Percentiles rank a stretch among this genome's conserved stretches.
These are phyloP conservation scores for Colletotrichum somersetense DNA, from an alignment of 2,329 filamentous ascomycete species.

Conservation along the genomic window DNA sequence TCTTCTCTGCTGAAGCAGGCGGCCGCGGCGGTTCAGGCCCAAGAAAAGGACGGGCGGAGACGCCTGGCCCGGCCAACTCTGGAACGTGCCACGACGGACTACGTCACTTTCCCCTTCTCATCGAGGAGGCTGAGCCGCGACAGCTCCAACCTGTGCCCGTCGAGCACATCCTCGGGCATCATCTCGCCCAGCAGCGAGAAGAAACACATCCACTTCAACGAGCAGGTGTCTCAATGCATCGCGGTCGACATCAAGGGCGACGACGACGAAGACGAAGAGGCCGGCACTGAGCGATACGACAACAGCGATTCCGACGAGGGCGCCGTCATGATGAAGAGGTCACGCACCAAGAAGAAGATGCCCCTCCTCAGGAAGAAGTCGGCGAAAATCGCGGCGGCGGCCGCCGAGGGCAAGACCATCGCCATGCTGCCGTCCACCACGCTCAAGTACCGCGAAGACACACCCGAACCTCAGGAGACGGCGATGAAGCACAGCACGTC, in stretches of 20 bases:
- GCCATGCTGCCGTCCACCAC: constrained; percentile 90
- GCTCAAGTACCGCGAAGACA: constrained; percentile 85
- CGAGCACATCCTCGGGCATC: constrained; percentile 77
- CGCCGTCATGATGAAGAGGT: constrained; percentile 84
- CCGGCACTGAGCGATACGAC: constrained; percentile 52
- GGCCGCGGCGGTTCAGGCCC: constrained; percentile 85
- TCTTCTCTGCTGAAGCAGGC: constrained; percentile 92
- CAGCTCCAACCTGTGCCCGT: constrained; percentile 74
- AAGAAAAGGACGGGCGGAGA: constrained; percentile 71
- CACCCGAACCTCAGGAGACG: constrained; percentile 73
- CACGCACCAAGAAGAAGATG: constrained; percentile 68
- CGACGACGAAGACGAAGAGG: constrained; percentile 77
- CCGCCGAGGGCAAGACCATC: constrained; percentile 83
- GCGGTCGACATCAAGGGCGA: constrained; percentile 89
- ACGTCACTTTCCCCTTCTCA: constrained; percentile 73
- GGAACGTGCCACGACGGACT: constrained; percentile 76
- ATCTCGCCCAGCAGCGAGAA: constrained; percentile 73
- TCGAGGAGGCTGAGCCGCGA: constrained; percentile 72
- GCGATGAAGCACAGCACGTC: constrained; percentile 71
- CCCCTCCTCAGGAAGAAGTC: constrained; percentile 62
- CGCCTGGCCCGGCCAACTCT: constrained; percentile 67
- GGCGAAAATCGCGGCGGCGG: constrained; percentile 57
- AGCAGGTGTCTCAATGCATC: constrained; percentile 95
- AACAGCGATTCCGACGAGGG: constrained; percentile 81
- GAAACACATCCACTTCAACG: constrained; percentile 95